Evolutionary conservation across 495 filamentous ascomycete genomes (phyloP), one percentile per base, ranked within the genome.

Genomic region (Penicillium riverlandense): DNA sequence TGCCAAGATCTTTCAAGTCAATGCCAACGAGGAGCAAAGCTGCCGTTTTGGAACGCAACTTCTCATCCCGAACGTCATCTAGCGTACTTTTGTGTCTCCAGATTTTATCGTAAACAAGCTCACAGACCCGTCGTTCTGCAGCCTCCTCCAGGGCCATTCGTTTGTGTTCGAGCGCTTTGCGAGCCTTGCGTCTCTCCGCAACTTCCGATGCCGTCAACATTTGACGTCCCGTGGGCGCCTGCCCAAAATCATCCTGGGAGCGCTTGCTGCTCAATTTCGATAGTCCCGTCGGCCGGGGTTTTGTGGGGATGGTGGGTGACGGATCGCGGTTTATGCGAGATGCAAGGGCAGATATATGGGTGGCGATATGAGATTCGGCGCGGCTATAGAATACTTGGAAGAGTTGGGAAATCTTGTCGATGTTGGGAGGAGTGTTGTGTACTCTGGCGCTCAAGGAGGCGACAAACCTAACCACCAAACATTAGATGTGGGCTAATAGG

Each of bases 321-420:
- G 58, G 63, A 41, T 83, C 80, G 12, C 86, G 80, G 27, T 76
- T 81, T 54, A 90, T 82, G 4, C 80, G 76, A 22, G 84, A 85
- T 10, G 86, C 84, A 11, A 96, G 70, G 8, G 82, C 76, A 16
- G 85, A 84, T 40, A 97, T 88, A 63, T 99, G 90, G 0, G 88
- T 95, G 12, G 78, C 74, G 35, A 97, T 91, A 58, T 92, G 85
- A 7, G 82, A 75, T 32, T 88, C 82, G 11, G 94, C 88, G 36
- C 82, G 81, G 29, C 72, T 69, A 61, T 99, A 99, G 57, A 97
- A 99, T 31, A 94, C 88, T 65, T 99, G 94, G 60, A 96, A 97
- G 14, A 94, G 68, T n/a, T 71, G 72, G 6, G 90, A 84, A 15
- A 97, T 80, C 50, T 79, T 85, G 14, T 95, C 86, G 52, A 91